These are phyloP conservation scores for Schizophyllum amplum DNA, from an alignment of 1,284 basidiomycete genomes.

Conservation along the genomic window DNA sequence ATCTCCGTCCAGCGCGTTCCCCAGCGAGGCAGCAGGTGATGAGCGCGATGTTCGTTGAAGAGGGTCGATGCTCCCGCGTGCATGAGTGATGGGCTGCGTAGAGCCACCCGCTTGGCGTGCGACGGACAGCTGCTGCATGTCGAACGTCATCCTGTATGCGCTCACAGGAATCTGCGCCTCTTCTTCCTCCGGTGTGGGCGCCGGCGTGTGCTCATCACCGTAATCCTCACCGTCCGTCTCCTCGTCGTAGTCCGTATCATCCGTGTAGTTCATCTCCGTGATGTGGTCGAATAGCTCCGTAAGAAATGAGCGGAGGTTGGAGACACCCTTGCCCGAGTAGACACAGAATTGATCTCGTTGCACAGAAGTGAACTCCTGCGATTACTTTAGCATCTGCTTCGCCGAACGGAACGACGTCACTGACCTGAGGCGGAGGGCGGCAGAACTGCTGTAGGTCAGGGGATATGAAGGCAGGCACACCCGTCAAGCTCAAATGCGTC, in stretches of 20 bases:
- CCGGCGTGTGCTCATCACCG: conserved; percentile 42
- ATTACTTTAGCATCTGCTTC: conserved; percentile 5
- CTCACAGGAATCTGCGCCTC: conserved; percentile 16
- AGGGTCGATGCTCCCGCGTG: neutral
- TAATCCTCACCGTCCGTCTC: conserved; percentile 38
- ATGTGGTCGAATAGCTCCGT: conserved; percentile 65
- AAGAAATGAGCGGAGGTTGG: conserved; percentile 75
- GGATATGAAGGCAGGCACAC: conserved; percentile 87
- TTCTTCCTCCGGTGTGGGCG: conserved; percentile 35
- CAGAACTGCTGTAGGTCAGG: conserved; percentile 88
- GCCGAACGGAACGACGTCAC: conserved; percentile 18
- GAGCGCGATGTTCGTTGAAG: neutral
- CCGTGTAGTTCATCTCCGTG: conserved; percentile 60
- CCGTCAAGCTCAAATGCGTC: conserved; percentile 93
- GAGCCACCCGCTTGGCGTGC: neutral
- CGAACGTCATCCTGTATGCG: neutral
- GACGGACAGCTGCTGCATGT: neutral
- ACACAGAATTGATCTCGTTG: conserved; percentile 96
- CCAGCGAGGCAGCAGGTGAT: neutral
- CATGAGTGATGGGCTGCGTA: neutral
- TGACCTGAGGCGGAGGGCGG: conserved; percentile 77
- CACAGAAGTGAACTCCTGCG: conserved; percentile 86
- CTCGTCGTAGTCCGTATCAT: conserved; percentile 69
- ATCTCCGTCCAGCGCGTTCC: neutral
- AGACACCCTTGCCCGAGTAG: conserved; percentile 89